Base-by-base conservation (phyloP, 257 asterid species). In the Hygrophila difformis region DNA sequence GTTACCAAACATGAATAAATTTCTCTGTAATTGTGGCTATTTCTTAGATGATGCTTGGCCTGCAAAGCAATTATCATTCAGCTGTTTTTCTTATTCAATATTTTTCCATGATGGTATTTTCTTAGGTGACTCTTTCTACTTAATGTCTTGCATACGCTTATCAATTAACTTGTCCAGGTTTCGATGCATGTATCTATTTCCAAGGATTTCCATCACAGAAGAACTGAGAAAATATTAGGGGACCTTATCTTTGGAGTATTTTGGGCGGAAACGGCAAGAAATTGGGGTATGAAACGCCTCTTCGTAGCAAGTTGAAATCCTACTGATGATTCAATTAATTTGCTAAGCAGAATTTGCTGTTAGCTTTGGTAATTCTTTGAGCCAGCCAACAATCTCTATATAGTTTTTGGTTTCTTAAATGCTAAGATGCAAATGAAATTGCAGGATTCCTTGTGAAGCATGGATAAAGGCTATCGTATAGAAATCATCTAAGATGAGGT, bases 371-470 rank as follows among this genome's bases (percentile, higher is more conserved):
- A n/a, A n/a, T n/a, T n/a, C n/a, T n/a, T n/a, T n/a, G n/a, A n/a
- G n/a, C n/a, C n/a, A n/a, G n/a, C n/a, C n/a, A n/a, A n/a, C n/a
- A n/a, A n/a, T n/a, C n/a, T n/a, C n/a, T n/a, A n/a, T n/a, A 1
- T 14, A 13, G 36, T 12, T 4, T 28, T 6, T 12, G 12, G 13
- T n/a, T 44, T 47, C 8, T 21, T 18, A 28, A 8, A 33, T 21
- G 20, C 14, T 8, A 6, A 28, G 24, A 37, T 38, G n/a, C 13
- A 31, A 40, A 1, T 35, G 7, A 52, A 13, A 53, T 57, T 50
- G 28, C 54, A 82, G 91, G 67, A n/a, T 82, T 60, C 66, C 75
- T 17, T 79, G 87, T 67, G 87, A 82, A 65, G 77, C 91, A 55
- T 71, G 91, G 87, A 15, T 74, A 49, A 18, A 58, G 91, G 94